A percentile compares a stretch with the other conserved stretches of the same genome.
Evolutionary conservation across 2,329 filamentous ascomycete species (phyloP).

Genomic region (Macrophomina phaseolina): DNA sequence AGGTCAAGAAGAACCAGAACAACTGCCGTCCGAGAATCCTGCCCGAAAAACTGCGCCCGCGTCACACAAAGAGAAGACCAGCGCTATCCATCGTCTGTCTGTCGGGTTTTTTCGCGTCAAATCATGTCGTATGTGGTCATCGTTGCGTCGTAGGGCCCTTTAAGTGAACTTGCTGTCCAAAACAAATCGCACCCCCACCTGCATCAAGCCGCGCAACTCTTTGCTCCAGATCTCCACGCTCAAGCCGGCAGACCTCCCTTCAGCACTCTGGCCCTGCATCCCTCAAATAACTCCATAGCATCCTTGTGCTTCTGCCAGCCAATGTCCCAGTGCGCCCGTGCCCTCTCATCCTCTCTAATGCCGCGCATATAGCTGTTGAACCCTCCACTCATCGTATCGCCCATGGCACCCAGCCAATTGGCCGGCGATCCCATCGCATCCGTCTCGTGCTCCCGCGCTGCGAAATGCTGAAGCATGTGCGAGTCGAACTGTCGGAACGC

Average conservation of each 20-base stretch:
- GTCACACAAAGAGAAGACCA: slow-evolving; percentile 5
- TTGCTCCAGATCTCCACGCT: neutral
- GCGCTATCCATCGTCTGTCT: neutral
- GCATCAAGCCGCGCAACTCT: neutral
- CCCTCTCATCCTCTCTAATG: slow-evolving; percentile 68
- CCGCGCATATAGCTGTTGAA: slow-evolving; percentile 65
- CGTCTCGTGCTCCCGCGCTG: slow-evolving; percentile 55
- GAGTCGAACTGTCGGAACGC: slow-evolving; percentile 63
- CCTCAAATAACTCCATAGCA: slow-evolving; percentile 64
- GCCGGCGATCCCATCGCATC: slow-evolving; percentile 45
- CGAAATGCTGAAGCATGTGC: slow-evolving; percentile 62
- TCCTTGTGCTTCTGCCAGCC: slow-evolving; percentile 66
- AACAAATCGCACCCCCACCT: neutral
- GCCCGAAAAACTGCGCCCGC: slow-evolving; percentile 5
- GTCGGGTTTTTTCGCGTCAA: neutral
- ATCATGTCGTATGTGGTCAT: slow-evolving; percentile 11
- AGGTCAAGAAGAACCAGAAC: slow-evolving; percentile 17
- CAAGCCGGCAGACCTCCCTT: slow-evolving; percentile 21
- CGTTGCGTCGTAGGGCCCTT: slow-evolving; percentile 11
- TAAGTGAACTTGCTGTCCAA: slow-evolving; percentile 5
- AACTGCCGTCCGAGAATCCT: slow-evolving; percentile 11
- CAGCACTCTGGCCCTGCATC: slow-evolving; percentile 50
- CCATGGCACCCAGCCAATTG: slow-evolving; percentile 59
- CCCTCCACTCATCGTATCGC: slow-evolving; percentile 57
- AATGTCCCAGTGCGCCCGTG: slow-evolving; percentile 65